phyloP scores from a whole-genome alignment of 805 yeast genomes.

The Ogataea pilisensis region DNA sequence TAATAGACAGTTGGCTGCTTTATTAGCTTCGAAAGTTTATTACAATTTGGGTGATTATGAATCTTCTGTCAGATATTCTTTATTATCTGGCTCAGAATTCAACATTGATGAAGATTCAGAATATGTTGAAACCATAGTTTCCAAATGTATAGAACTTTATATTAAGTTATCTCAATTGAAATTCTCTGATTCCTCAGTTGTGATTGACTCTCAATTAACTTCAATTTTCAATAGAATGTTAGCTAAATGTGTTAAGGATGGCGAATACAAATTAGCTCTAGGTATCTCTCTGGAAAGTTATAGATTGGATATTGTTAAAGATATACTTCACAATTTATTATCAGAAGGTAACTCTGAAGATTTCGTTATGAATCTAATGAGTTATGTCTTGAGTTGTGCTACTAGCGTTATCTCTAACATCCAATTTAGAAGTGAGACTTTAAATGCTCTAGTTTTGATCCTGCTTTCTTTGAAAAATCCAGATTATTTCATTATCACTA shows the following conservation, averaged over 20 bases:
- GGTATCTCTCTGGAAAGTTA: conserved; percentile 90
- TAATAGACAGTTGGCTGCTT: conserved; percentile 78
- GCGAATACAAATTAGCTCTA: conserved; percentile 75
- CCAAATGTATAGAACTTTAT: conserved; percentile 86
- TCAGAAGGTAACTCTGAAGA: conserved; percentile 43
- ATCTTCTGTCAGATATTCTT: conserved; percentile 82
- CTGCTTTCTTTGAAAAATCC: conserved; percentile 56
- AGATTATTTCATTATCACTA: conserved; percentile 80
- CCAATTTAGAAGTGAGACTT: conserved; percentile 59
- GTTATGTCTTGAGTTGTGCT: conserved; percentile 72
- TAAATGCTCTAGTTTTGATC: conserved; percentile 58
- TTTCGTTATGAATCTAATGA: conserved; percentile 49
- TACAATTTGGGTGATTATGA: conserved; percentile 94
- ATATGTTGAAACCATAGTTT: conserved; percentile 88
- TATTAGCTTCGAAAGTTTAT: conserved; percentile 83
- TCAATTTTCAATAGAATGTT: conserved; percentile 84
- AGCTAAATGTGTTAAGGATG: conserved; percentile 63
- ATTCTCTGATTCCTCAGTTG: conserved; percentile 30
- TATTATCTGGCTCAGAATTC: conserved; percentile 78
- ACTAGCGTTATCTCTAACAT: conserved; percentile 63
- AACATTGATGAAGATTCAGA: conserved; percentile 74
- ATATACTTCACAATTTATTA: conserved; percentile 45
- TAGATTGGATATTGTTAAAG: conserved; percentile 74
- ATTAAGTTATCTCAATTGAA: conserved; percentile 55
- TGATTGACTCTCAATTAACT: conserved; percentile 58